Conservation (phyloP, 176 grass and related monocot genomes). For the Oryza coarctata region DNA sequence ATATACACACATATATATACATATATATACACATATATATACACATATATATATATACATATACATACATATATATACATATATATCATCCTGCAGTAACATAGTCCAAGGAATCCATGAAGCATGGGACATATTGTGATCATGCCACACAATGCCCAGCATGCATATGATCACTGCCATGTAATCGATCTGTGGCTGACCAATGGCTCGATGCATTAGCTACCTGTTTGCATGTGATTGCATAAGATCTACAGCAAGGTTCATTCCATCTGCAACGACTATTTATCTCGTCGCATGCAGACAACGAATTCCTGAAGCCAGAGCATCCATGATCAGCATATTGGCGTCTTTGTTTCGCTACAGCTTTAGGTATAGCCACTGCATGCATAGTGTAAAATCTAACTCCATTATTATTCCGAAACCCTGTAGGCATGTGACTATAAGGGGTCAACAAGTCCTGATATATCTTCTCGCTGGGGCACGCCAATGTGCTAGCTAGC, state of each 20-base stretch:
- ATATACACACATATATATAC: too few relatives aligned
- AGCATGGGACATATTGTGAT: slow-evolving; percentile 12
- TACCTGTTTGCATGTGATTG: slow-evolving; percentile 27
- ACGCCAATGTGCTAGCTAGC: slow-evolving; percentile 27
- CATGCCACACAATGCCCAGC: background rate
- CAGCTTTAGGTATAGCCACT: background rate
- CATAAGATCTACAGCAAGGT: background rate
- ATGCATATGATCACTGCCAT: background rate
- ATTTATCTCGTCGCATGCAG: slow-evolving; percentile 20
- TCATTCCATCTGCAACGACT: slow-evolving; percentile 12
- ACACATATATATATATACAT: too few relatives aligned
- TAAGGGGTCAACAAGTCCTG: slow-evolving; percentile 15
- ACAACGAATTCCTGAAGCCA: slow-evolving; percentile 25
- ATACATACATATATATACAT: too few relatives aligned
- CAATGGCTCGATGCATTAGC: background rate
- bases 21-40: too few relatives aligned
- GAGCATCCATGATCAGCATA: background rate
- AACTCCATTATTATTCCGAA: slow-evolving; percentile 19
- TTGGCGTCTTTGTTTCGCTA: background rate
- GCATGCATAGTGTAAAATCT: slow-evolving; percentile 8
- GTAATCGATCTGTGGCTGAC: slow-evolving; percentile 13
- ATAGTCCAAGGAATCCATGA: background rate
- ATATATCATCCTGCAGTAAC: too few relatives aligned
- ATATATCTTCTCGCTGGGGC: background rate
- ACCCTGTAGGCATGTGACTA: slow-evolving; percentile 37